Percentiles rank a stretch among this genome's conserved stretches.
phyloP scores from a whole-genome alignment of 176 grass and related monocot genomes.

The Avena atlantica region DNA sequence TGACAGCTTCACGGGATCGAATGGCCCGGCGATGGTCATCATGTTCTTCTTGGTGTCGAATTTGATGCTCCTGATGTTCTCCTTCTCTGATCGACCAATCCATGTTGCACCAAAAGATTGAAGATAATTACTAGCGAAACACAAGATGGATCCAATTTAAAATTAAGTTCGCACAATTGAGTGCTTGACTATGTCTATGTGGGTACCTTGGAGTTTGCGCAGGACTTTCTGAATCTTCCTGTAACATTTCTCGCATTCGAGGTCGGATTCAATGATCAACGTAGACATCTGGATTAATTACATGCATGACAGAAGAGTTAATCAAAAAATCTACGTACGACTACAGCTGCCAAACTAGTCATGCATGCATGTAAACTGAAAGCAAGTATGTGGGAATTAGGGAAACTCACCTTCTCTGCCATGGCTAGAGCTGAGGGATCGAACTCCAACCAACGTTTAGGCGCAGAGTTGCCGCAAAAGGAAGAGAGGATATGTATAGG shows the following conservation, averaged over 20 bases:
- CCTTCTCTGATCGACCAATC: too few relatives aligned
- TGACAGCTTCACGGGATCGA: too few relatives aligned
- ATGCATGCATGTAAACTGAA: background rate
- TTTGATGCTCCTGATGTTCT: too few relatives aligned
- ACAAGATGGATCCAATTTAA: too few relatives aligned
- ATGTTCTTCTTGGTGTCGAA: too few relatives aligned
- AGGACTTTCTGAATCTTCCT: slow-evolving; percentile 61
- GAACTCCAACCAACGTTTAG: slow-evolving; percentile 34
- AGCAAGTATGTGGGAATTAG: background rate
- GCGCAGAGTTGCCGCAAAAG: background rate
- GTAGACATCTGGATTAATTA: slow-evolving; percentile 29
- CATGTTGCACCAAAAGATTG: too few relatives aligned
- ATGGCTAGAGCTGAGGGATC: slow-evolving; percentile 11
- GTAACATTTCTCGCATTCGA: slow-evolving; percentile 51
- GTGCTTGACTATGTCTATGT: background rate
- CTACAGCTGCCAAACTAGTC: background rate
- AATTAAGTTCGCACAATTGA: too few relatives aligned
- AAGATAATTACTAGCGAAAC: too few relatives aligned
- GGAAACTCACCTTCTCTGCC: slow-evolving; percentile 35
- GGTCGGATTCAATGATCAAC: slow-evolving; percentile 50
- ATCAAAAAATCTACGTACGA: background rate
- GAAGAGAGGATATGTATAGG: too few relatives aligned
- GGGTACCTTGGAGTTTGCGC: slow-evolving; percentile 49
- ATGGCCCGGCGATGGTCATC: too few relatives aligned
- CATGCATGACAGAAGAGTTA: background rate